Percentiles rank a stretch among this genome's conserved stretches.
phyloP scores from a whole-genome alignment of 1,284 basidiomycete species.

The Malassezia pachydermatis region DNA sequence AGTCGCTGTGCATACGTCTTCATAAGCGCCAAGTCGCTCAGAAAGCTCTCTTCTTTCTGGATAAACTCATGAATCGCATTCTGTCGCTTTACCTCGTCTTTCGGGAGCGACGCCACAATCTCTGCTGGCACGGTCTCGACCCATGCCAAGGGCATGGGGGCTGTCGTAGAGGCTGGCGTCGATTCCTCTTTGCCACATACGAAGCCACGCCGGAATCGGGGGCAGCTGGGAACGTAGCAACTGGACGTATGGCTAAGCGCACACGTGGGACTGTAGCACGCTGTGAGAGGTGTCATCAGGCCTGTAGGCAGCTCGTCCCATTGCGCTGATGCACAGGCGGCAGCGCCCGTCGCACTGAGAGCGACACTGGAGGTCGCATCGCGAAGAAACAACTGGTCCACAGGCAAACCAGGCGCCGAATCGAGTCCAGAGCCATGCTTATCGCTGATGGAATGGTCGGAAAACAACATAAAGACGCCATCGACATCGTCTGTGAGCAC shows the following conservation, averaged over 20 bases:
- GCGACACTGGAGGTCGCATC: background rate
- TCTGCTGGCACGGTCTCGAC: slow-evolving; percentile 60
- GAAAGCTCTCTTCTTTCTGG: slow-evolving; percentile 77
- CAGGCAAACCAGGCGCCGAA: background rate
- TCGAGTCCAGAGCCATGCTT: slow-evolving; percentile 2
- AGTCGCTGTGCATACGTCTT: slow-evolving; percentile 51
- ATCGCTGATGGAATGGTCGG: slow-evolving; percentile 53
- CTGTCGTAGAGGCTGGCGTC: background rate
- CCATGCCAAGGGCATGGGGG: slow-evolving; percentile 63
- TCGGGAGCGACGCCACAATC: slow-evolving; percentile 60
- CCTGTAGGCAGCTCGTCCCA: slow-evolving; percentile 71
- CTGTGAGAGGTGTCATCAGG: slow-evolving; percentile 88
- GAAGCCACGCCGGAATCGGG: slow-evolving; percentile 10
- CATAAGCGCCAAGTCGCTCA: slow-evolving; percentile 74
- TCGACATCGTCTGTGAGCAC: slow-evolving; percentile 78
- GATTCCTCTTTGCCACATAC: background rate
- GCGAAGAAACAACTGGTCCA: slow-evolving; percentile 6
- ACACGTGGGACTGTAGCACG: slow-evolving; percentile 97
- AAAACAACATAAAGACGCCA: slow-evolving; percentile 91
- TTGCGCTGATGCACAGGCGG: slow-evolving; percentile 50
- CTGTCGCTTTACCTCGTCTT: slow-evolving; percentile 73
- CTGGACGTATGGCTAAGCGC: slow-evolving; percentile 45
- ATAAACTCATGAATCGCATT: slow-evolving; percentile 84
- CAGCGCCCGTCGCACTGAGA: slow-evolving; percentile 8
- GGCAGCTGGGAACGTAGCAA: slow-evolving; percentile 35